These are phyloP conservation scores for Sclerotinia glacialis DNA, from an alignment of 2,329 filamentous ascomycete genomes.

Conservation along the genomic window DNA sequence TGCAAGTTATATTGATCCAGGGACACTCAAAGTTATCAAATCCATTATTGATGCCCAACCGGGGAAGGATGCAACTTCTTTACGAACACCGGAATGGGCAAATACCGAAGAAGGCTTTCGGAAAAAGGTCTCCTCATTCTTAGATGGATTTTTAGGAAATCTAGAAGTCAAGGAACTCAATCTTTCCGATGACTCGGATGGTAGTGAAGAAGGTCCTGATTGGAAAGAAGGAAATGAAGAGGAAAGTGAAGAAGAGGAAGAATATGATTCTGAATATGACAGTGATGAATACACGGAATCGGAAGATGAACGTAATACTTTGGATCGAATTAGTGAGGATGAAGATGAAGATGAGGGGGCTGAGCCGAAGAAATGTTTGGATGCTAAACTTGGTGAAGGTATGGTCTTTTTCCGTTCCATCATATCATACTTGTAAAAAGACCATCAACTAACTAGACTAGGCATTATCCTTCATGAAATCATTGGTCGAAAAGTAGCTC, in stretches of 20 bases:
- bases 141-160: background rate
- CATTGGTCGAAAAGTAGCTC: constrained; percentile 21
- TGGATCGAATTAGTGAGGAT: constrained; percentile 16
- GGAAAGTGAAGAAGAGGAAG: background rate
- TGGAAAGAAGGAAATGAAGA: constrained; percentile 6
- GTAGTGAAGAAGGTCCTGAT: constrained; percentile 2
- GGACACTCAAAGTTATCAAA: background rate
- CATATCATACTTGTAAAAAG: too few relatives aligned
- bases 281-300: constrained; percentile 11
- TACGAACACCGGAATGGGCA: constrained; percentile 9
- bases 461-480: constrained; percentile 22
- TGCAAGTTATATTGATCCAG: background rate
- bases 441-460: constrained; percentile 8
- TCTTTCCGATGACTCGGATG: background rate
- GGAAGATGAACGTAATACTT: constrained; percentile 11
- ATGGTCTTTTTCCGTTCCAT: background rate
- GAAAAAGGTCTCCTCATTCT: constrained; percentile 3
- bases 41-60: background rate
- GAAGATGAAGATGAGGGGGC: constrained; percentile 6
- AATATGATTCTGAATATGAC: constrained; percentile 15
- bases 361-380: constrained; percentile 16
- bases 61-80: background rate
- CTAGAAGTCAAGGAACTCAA: background rate
- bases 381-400: constrained; percentile 20
- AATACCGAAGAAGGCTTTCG: constrained; percentile 8